Percentiles rank a stretch among this genome's conserved stretches.
Evolutionary conservation across 495 filamentous ascomycete species (phyloP).

Genomic region (Tuber indicum): DNA sequence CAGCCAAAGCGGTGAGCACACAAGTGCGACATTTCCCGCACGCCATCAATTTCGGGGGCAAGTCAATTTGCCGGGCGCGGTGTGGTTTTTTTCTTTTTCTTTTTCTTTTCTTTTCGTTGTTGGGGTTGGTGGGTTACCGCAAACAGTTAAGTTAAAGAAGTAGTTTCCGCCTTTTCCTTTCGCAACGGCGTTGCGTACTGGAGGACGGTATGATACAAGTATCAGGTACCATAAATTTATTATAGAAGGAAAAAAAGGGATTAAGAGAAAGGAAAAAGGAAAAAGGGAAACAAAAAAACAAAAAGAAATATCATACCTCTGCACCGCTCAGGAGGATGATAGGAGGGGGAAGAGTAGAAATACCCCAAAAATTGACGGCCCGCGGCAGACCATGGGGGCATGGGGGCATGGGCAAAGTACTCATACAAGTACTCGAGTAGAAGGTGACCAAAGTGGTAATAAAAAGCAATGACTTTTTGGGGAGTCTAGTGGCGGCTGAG

Average conservation of each 20-base stretch:
- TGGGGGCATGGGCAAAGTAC: background rate
- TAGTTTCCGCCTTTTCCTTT: background rate
- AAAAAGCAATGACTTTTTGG: background rate
- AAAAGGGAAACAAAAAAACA: background rate
- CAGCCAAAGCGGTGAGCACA: background rate
- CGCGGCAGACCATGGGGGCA: background rate
- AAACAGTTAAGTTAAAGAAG: slow-evolving; percentile 16
- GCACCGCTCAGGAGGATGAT: background rate
- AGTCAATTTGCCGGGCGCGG: background rate
- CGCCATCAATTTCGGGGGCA: slow-evolving; percentile 7
- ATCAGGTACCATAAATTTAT: background rate
- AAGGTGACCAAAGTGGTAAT: background rate
- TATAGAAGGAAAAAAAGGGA: background rate
- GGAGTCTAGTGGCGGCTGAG: background rate
- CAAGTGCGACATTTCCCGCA: slow-evolving; percentile 5
- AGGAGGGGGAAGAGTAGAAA: background rate
- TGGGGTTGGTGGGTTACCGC: background rate
- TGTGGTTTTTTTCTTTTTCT: background rate
- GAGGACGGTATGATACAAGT: too few relatives aligned
- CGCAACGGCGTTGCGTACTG: background rate
- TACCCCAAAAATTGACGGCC: background rate
- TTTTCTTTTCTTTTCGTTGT: background rate
- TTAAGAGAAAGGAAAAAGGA: slow-evolving; percentile 8
- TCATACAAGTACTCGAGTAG: background rate
- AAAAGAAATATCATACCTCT: slow-evolving; percentile 9